Evolutionary conservation across 2,329 filamentous ascomycete genomes (phyloP).

Genomic region (Zymoseptoria crescenta): DNA sequence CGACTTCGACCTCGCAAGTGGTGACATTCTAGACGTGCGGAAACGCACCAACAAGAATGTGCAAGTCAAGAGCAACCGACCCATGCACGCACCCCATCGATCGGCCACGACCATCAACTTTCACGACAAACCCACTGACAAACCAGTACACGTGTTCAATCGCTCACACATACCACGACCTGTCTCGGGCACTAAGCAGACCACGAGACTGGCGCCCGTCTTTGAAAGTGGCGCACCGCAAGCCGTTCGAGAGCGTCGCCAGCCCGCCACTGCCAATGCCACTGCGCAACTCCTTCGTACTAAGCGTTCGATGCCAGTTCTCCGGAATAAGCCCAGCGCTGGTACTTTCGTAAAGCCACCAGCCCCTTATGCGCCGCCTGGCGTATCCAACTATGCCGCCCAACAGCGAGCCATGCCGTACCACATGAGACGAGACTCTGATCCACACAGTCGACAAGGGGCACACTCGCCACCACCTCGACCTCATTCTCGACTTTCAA

Average conservation of each 20-base stretch:
- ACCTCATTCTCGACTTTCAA: slow-evolving; percentile 42
- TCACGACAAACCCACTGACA: slow-evolving; percentile 59
- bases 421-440: slow-evolving; percentile 76
- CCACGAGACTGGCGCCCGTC: slow-evolving; percentile 77
- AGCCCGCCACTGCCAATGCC: slow-evolving; percentile 46
- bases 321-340: slow-evolving; percentile 39
- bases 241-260: slow-evolving; percentile 51
- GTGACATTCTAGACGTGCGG: slow-evolving; percentile 64
- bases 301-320: slow-evolving; percentile 54
- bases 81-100: slow-evolving; percentile 59
- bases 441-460: slow-evolving; percentile 43
- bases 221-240: slow-evolving; percentile 77
- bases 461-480: slow-evolving; percentile 40
- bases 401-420: slow-evolving; percentile 56
- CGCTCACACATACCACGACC: slow-evolving; percentile 73
- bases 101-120: slow-evolving; percentile 84
- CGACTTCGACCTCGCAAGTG: slow-evolving; percentile 79
- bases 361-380: slow-evolving; percentile 71
- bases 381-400: slow-evolving; percentile 63
- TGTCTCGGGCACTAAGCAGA: slow-evolving; percentile 43
- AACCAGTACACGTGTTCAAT: slow-evolving; percentile 23
- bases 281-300: slow-evolving; percentile 44
- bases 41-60: slow-evolving; percentile 88
- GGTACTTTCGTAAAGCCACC: slow-evolving; percentile 54
- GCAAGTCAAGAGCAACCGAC: slow-evolving; percentile 64